Evolutionary conservation across 768 basidiomycete species (phyloP), one percentile per base, ranked within the genome.

Genomic region (Suillus spraguei): DNA sequence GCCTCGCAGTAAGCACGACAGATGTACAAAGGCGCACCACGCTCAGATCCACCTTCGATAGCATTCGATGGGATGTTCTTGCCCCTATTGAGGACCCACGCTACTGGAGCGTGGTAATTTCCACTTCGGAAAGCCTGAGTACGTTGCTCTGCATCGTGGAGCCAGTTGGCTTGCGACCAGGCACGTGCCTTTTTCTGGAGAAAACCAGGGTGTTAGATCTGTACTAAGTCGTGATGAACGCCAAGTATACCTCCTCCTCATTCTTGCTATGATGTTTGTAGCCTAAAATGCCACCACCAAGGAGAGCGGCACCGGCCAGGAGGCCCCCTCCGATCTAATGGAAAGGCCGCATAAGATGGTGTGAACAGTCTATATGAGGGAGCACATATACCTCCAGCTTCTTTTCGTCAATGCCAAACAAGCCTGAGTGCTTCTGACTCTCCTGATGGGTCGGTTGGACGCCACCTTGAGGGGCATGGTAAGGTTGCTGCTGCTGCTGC

Each of bases 261-360:
- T 76, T 80, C 66, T 88, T 78, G 66, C 84, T 78, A 65, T 89
- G 85, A 2, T 83, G 65, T 62, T 88, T 86, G 74, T 79, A 86
- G 3, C 84, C 85, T 36, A 69, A 71, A 60, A 77, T 68, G 4
- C 87, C 89, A 9, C 73, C 87, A 60, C 79, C 87, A 20, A 87
- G 54, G 28, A 77, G 69, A 20, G 81, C 86, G n/a, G 77, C 71
- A 0, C 87, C 90, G 1, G 79, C 85, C 41, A 82, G 74, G 35
- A 91, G 60, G 28, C 87, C 90, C 22, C 87, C 90, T 22, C 86
- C 90, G 63, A 90, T 69, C 90, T 91, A 67, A 36, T 44, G 59
- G 49, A 41, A 64, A 33, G 62, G n/a, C 60, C 59, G 53, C 24
- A 4, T 39, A 6, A n/a, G 33, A 35, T 53, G 20, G 4, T 53